Base-by-base conservation (phyloP, 345 rosid genomes). In the Brassica cretica region DNA sequence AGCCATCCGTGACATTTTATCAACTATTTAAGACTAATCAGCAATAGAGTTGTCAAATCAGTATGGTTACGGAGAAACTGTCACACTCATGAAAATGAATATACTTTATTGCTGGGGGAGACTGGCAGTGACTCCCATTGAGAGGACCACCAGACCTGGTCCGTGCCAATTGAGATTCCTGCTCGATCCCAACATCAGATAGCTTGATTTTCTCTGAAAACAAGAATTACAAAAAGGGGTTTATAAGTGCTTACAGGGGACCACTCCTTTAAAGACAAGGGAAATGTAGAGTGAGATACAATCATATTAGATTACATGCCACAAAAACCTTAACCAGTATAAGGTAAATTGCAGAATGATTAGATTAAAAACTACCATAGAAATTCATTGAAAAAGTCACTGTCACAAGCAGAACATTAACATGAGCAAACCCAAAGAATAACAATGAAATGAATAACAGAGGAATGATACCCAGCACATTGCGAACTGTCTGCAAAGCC, bases 201-300 rank as follows among this genome's bases (percentile, higher is more conserved):
- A 98, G 98, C 89, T 88, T 94, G 83, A 94, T 89, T 87, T 88
- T 89, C 76, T 94, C 98, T 94, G 97, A 77, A 37, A 84, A 81
- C 32, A 71, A 61, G 29, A 75, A 75, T 75, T 63, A 71, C 66
- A 68, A 68, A 70, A 64, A 14, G 15, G 11, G 27, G 61, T 70
- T 74, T 7, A 69, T 37, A 68, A 71, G 70, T 21, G 51, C 64
- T 72, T 39, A 18, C 30, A 8, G 62, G 37, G 77, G 70, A 74
- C 75, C 68, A 68, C 65, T 68, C 18, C 32, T 27, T 10, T 49
- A 15, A 71, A 56, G 21, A 61, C 1, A 62, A 64, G 2, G 6
- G 35, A 12, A 77, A 33, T n/a, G 9, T 60, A 51, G 39, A 68
- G 33, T 44, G 16, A 59, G 33, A 19, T 2, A 11, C 3, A 41